phyloP scores from a whole-genome alignment of 75 land plant species.

The Selaginella tamariscina region DNA sequence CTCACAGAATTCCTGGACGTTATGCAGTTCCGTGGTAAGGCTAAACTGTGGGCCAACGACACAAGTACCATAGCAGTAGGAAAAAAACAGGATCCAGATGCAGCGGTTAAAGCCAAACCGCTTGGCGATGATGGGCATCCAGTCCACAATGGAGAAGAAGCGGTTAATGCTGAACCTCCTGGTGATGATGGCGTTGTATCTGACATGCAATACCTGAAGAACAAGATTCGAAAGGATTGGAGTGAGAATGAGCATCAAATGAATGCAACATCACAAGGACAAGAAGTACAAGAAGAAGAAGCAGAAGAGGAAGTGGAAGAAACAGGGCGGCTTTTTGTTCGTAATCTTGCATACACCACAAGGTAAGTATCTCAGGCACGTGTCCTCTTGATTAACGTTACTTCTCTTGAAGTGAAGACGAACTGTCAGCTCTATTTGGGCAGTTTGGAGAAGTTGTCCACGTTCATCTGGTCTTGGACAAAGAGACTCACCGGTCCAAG shows the following conservation, averaged over 20 bases:
- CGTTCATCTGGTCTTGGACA: slow-evolving; percentile 79
- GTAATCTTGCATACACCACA: slow-evolving; percentile 85
- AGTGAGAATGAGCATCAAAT: slow-evolving; percentile 28
- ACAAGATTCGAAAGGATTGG: slow-evolving; percentile 55
- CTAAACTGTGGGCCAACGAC: slow-evolving; percentile 92
- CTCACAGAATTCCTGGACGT: slow-evolving; percentile 75
- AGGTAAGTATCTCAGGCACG: slow-evolving; percentile 31
- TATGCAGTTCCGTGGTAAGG: slow-evolving; percentile 68
- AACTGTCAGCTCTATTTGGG: slow-evolving; percentile 54
- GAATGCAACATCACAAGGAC: slow-evolving; percentile 14
- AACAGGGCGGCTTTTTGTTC: slow-evolving; percentile 69
- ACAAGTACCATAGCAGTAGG: too few species aligned
- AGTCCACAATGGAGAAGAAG: slow-evolving; percentile 7
- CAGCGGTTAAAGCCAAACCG: neutral
- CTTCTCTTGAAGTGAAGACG: slow-evolving; percentile 59
- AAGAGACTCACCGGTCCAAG: slow-evolving; percentile 70
- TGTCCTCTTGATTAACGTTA: slow-evolving; percentile 1
- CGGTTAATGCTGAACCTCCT: too few species aligned
- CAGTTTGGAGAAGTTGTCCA: slow-evolving; percentile 58
- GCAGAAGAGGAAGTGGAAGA: slow-evolving; percentile 17
- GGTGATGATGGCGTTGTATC: slow-evolving; percentile 27
- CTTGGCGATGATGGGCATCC: neutral
- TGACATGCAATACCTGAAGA: slow-evolving; percentile 73
- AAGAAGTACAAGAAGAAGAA: slow-evolving; percentile 12
- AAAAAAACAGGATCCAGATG: too few species aligned